Percentiles rank a stretch among this genome's conserved stretches.
Evolutionary conservation across 2,329 filamentous ascomycete species (phyloP).

Genomic region (Claviceps capensis): DNA sequence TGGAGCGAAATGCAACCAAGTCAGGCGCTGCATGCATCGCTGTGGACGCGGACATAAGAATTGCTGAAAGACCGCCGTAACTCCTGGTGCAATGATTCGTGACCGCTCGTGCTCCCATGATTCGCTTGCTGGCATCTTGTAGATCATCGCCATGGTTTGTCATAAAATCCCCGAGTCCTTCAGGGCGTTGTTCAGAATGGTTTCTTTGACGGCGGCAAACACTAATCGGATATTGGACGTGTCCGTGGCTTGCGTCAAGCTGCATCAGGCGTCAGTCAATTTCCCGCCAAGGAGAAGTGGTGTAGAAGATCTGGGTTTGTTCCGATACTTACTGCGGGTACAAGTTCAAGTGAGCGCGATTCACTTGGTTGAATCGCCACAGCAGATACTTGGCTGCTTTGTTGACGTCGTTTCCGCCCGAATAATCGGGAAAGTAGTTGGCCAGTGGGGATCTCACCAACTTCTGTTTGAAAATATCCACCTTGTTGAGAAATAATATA

Average conservation of each 20-base stretch:
- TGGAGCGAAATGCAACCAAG: neutral
- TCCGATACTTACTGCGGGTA: slow-evolving; percentile 76
- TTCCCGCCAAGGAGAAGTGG: neutral
- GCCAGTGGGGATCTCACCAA: slow-evolving; percentile 75
- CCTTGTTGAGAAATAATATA: slow-evolving; percentile 97
- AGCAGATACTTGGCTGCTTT: slow-evolving; percentile 94
- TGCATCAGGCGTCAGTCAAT: slow-evolving; percentile 22
- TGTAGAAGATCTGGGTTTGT: too few species aligned
- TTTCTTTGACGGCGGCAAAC: slow-evolving; percentile 97
- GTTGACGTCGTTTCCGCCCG: slow-evolving; percentile 93
- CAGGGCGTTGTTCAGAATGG: slow-evolving; percentile 92
- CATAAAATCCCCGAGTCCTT: slow-evolving; percentile 94
- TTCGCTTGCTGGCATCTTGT: slow-evolving; percentile 8
- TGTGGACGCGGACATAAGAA: neutral
- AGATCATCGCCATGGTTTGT: slow-evolving; percentile 17
- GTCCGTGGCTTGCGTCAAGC: slow-evolving; percentile 95
- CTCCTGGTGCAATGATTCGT: slow-evolving; percentile 8
- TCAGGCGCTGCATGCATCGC: neutral
- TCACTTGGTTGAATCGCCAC: slow-evolving; percentile 98
- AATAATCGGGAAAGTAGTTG: slow-evolving; percentile 97
- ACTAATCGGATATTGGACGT: slow-evolving; percentile 96
- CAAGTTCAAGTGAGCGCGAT: slow-evolving; percentile 85
- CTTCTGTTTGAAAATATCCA: slow-evolving; percentile 95
- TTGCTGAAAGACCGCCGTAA: slow-evolving; percentile 2
- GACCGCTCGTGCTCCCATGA: slow-evolving; percentile 10